Base-by-base conservation (phyloP, 1,284 basidiomycete species). In the Microbotryum violaceum region DNA sequence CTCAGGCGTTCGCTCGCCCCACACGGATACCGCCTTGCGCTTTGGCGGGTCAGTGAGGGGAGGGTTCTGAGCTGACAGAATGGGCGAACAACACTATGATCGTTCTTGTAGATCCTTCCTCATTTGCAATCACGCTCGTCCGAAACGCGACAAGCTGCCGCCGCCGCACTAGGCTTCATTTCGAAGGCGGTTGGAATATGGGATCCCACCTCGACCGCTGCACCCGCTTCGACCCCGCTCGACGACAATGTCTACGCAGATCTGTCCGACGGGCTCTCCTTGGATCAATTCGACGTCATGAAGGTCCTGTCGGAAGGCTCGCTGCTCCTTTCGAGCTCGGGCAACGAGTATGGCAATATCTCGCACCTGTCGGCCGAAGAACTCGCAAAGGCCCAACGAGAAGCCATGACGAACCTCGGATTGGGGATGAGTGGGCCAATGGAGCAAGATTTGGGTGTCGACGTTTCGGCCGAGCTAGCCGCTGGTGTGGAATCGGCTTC, bases 71-170 rank as follows among this genome's bases (percentile, higher is more conserved):
- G 27, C 42, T 31, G 47, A 21, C 29, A 27, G 55, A 46, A 31
- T 4, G 37, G 37, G 12, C 37, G 16, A 42, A 42, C 10, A 16
- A 42, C 37, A 42, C 37, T 37, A 10, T 37, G 37, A 0, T 37
- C 9, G 12, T 37, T 16, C 52, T 7, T 20, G 1, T 62, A 93
- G 86, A 87, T 94, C 67, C 79, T 94, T 45, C 91, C 91, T 9
- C 90, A 83, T 73, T 78, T 94, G 6, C 88, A 91, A 72, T 92
- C 89, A 51, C 89, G 87, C 77, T 89, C 85, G 46, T 85, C 85
- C 70, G 91, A 96, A 66, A 91, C 91, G 1, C 83, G 91, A 58
- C 83, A 84, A 2, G 88, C 91, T 1, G 89, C 90, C 4, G 88
- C 89, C 1, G 82, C 83, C 57, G 89, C 91, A 2, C 80, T 94